Base-by-base conservation (phyloP, 371 early-diverging fungal genomes). In the Mucor indicus region DNA sequence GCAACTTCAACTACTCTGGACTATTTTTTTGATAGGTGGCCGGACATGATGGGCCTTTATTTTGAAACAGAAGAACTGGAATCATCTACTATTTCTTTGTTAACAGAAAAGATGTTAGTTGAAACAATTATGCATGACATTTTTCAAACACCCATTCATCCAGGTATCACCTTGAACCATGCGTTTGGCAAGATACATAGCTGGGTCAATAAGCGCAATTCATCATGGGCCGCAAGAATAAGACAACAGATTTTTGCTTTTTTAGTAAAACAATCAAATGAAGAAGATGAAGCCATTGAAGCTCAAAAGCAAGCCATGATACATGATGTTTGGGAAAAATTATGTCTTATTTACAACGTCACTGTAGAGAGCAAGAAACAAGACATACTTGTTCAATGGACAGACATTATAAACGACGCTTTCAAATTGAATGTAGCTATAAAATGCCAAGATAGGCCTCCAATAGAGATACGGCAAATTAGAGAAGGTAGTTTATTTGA, bases 221-320 rank as follows among this genome's bases (percentile, higher is more conserved):
- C 29, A 9, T 55, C 62, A 10, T 73, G 65, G 66, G 59, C 67
- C 17, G 31, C 57, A 17, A 56, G 73, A 9, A 41, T 73, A 29
- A 56, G 62, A 21, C 69, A 73, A 29, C 73, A 73, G 32, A 52
- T 69, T 20, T 49, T 52, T 9, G 37, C 53, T 0, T 53, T 73
- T 29, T 47, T 68, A 4, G 60, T 54, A 1, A 60, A 63, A n/a
- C n/a, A n/a, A n/a, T n/a, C n/a, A 1, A 48, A 44, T 7, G 39
- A 50, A 19, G 55, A 51, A 35, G 39, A 48, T 2, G 48, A 55
- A 7, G 25, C 44, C 16, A 49, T 61, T 7, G 44, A 55, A 21
- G 23, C 13, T 45, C 45, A 19, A 17, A 57, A 8, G 25, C 22
- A 1, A 31, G 68, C 35, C 36, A 54, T 10, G 36, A 41, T 9